These are phyloP conservation scores for Metschnikowia kunwiensis DNA, from an alignment of 805 yeast species.

Conservation along the genomic window DNA sequence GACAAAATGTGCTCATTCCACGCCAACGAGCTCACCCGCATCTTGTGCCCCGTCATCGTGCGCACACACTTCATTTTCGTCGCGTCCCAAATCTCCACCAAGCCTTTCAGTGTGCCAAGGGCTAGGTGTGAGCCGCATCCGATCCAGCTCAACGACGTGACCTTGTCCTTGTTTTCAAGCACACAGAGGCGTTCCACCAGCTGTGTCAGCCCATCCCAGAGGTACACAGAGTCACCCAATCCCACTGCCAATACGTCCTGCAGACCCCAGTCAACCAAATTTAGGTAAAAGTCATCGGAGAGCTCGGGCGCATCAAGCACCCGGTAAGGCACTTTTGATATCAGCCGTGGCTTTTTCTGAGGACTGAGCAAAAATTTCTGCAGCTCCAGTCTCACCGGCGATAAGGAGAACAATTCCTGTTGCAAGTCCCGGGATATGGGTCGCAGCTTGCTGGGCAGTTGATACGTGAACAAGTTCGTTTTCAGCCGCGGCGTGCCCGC, in stretches of 20 bases:
- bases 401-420: constrained; percentile 71
- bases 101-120: constrained; percentile 81
- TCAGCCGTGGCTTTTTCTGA: constrained; percentile 69
- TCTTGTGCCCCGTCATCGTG: constrained; percentile 87
- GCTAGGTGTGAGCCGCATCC: constrained; percentile 94
- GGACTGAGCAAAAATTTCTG: constrained; percentile 80
- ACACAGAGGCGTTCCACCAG: constrained; percentile 79
- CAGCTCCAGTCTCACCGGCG: constrained; percentile 87
- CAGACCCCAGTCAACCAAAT: constrained; percentile 93
- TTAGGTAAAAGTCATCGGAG: constrained; percentile 89
- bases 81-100: constrained; percentile 95
- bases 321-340: constrained; percentile 84
- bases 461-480: constrained; percentile 69
- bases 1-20: constrained; percentile 92
- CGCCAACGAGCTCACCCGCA: constrained; percentile 81
- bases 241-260: constrained; percentile 89
- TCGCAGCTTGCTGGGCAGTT: constrained; percentile 62
- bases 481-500: constrained; percentile 40
- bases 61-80: constrained; percentile 76
- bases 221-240: constrained; percentile 77
- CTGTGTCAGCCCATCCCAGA: constrained; percentile 88
- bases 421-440: constrained; percentile 64
- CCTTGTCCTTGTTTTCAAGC: constrained; percentile 61
- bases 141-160: constrained; percentile 89
- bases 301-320: constrained; percentile 95